Evolutionary conservation across 352 stramenopile genomes (phyloP).

Genomic region (Phytophthora lateralis): DNA sequence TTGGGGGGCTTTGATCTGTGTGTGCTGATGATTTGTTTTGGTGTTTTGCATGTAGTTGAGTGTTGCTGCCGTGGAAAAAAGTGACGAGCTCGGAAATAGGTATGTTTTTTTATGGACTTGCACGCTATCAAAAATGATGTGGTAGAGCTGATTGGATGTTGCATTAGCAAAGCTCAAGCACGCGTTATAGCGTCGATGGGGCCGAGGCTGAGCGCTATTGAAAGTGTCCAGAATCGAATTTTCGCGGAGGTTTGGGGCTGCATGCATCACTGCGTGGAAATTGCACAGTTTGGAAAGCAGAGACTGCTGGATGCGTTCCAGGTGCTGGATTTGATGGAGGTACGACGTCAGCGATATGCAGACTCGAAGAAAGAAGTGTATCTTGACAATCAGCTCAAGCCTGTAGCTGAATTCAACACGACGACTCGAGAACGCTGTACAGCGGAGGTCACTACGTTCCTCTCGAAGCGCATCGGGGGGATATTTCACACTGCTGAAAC

Average conservation of each 20-base stretch:
- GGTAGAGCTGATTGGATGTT: not conserved
- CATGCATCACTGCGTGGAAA: conserved; percentile 84
- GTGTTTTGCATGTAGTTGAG: conserved; percentile 47
- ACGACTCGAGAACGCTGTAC: conserved; percentile 64
- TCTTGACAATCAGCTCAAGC: conserved; percentile 67
- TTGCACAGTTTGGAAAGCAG: conserved; percentile 76
- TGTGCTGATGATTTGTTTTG: conserved; percentile 2
- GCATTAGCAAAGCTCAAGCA: conserved; percentile 60
- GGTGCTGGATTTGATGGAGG: conserved; percentile 80
- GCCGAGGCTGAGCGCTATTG: conserved; percentile 64
- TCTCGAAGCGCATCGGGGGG: conserved; percentile 57
- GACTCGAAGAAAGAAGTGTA: conserved; percentile 65
- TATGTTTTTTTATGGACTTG: conserved; percentile 9
- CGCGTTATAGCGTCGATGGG: conserved; percentile 75
- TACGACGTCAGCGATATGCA: conserved; percentile 51
- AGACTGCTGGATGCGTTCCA: conserved; percentile 73
- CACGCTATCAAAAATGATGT: not conserved
- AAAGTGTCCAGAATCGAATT: conserved; percentile 67
- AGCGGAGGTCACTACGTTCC: conserved; percentile 59
- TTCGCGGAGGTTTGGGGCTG: conserved; percentile 78
- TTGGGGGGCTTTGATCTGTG: not conserved
- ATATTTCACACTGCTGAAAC: conserved; percentile 69
- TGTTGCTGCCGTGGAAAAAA: conserved; percentile 59
- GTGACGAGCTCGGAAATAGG: conserved; percentile 76
- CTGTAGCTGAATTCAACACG: conserved; percentile 47